Evolutionary conservation across 2,329 filamentous ascomycete genomes (phyloP).

Genomic region (Fusarium sp.): DNA sequence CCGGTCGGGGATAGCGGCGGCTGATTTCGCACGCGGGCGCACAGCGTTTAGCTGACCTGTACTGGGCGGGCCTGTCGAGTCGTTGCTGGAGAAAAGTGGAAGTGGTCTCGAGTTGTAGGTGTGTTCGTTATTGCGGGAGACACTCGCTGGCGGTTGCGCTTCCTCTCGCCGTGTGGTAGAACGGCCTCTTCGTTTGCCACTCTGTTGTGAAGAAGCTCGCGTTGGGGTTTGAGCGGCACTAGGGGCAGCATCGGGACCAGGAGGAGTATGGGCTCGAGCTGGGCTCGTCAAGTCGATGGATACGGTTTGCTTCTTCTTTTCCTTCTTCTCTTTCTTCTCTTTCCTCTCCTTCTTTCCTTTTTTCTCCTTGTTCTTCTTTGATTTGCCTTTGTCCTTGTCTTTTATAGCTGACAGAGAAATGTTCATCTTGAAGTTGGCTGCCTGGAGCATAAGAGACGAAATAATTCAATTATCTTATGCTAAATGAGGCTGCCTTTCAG

Average conservation of each 20-base stretch:
- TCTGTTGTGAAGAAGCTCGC: not conserved
- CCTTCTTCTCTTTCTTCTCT: not conserved
- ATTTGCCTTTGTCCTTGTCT: not conserved
- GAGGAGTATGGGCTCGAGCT: not conserved
- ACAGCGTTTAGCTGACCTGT: not conserved
- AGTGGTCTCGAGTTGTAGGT: not conserved
- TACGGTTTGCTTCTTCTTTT: not conserved
- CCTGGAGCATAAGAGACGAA: too few relatives aligned
- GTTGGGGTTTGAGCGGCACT: too few relatives aligned
- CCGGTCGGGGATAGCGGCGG: rapidly evolving
- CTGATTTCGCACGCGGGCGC: not conserved
- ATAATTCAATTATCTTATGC: too few relatives aligned
- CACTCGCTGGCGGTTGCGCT: rapidly evolving
- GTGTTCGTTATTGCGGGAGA: too few relatives aligned
- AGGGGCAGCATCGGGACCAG: too few relatives aligned
- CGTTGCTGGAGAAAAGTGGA: not conserved
- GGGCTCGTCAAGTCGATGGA: not conserved
- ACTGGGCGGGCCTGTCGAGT: not conserved
- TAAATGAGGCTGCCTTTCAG: too few relatives aligned
- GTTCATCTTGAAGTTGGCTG: not conserved
- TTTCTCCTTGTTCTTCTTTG: not conserved
- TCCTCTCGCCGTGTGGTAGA: not conserved
- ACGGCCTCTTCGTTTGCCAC: not conserved
- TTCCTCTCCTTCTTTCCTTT: not conserved
- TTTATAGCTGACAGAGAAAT: not conserved